A percentile compares a stretch with the other conserved stretches of the same genome.
Conservation (phyloP, 176 grass and related monocot species). For the Elymus sibiricus region DNA sequence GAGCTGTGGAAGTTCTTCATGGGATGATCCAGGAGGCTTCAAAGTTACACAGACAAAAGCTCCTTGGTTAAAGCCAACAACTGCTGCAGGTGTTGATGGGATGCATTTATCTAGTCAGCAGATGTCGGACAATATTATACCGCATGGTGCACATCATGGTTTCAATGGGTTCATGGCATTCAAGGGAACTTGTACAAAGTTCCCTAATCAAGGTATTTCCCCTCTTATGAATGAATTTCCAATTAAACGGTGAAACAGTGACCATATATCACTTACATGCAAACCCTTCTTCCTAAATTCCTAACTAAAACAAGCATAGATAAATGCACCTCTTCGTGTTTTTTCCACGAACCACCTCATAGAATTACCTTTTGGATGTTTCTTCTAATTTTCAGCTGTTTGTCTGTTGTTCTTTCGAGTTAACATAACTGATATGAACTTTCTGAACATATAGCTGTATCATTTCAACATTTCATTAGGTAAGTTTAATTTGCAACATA, state of each 20-base stretch:
- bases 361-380: background rate
- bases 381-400: background rate
- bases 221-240: background rate
- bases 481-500: background rate
- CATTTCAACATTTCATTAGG: slow-evolving; percentile 4
- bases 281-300: slow-evolving; percentile 1
- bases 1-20: slow-evolving; percentile 39
- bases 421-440: background rate
- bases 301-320: background rate
- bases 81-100: slow-evolving; percentile 28
- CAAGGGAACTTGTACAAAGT: slow-evolving; percentile 49
- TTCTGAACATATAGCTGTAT: background rate
- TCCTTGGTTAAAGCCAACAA: slow-evolving; percentile 53
- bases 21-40: slow-evolving; percentile 56
- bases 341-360: background rate
- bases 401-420: background rate
- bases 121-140: slow-evolving; percentile 33
- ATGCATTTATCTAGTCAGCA: slow-evolving; percentile 38
- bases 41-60: slow-evolving; percentile 57
- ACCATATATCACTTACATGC: background rate
- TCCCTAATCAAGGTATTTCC: slow-evolving; percentile 73
- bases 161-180: slow-evolving; percentile 51
- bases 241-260: background rate
- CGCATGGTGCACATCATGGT: slow-evolving; percentile 39
- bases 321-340: background rate